These are phyloP conservation scores for Beta macrorhiza DNA, from an alignment of 179 eudicot species.

Conservation along the genomic window DNA sequence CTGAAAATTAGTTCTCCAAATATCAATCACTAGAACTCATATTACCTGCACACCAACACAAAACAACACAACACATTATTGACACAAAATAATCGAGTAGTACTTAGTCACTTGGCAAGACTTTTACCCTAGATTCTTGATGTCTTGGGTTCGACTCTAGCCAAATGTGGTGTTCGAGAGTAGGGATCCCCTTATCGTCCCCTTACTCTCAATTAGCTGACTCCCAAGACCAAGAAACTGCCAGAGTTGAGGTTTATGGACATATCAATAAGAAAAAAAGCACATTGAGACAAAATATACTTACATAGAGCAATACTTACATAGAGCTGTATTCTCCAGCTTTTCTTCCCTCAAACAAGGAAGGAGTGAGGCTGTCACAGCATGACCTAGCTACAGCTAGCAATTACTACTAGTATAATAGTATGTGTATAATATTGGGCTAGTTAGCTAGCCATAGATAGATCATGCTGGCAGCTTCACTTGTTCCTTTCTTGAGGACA, in stretches of 20 bases:
- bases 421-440: not conserved
- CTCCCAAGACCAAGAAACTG: no score
- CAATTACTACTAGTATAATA: not conserved
- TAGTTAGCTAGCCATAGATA: constrained; percentile 55
- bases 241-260: no score
- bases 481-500: constrained; percentile 38
- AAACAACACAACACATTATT: no score
- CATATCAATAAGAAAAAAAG: not conserved
- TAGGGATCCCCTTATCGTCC: not conserved
- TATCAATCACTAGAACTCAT: no score
- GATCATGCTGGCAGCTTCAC: constrained; percentile 58
- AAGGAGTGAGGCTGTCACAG: constrained; percentile 80
- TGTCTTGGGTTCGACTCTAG: no score
- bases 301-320: not conserved
- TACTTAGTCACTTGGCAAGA: no score
- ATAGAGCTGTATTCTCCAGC: not conserved
- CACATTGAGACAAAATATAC: not conserved
- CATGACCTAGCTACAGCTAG: constrained; percentile 67
- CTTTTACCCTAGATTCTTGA: no score
- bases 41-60: no score
- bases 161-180: no score
- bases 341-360: constrained; percentile 25
- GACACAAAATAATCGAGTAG: no score
- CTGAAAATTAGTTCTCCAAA: no score
- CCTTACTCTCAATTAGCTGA: no score